Conservation (phyloP, 768 basidiomycete species). For the Mycena indigotica region DNA sequence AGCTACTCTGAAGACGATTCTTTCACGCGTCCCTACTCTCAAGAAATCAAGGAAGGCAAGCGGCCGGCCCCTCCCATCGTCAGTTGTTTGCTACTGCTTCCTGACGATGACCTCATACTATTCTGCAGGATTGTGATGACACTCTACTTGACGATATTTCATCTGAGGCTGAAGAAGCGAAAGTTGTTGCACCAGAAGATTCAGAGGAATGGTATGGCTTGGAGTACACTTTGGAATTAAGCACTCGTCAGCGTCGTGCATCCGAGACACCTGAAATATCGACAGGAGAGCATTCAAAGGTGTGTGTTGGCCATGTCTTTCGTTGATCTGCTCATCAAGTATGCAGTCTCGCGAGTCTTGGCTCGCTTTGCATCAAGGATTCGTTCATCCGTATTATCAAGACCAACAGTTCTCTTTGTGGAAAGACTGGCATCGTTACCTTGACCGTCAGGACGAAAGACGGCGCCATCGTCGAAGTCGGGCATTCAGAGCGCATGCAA, state of each 20-base stretch:
- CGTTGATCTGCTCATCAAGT: not conserved
- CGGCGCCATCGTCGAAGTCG: conserved; percentile 33
- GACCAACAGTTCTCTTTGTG: conserved; percentile 46
- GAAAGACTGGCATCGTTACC: conserved; percentile 47
- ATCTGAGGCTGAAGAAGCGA: conserved; percentile 1
- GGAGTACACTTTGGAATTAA: conserved; percentile 46
- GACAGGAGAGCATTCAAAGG: conserved; percentile 45
- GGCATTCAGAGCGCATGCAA: conserved; percentile 35
- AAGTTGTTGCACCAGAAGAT: conserved; percentile 22
- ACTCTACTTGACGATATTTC: conserved; percentile 25
- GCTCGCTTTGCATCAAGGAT: conserved; percentile 42
- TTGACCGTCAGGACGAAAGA: conserved; percentile 41
- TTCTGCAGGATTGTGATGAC: conserved; percentile 23
- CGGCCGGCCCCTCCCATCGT: conserved; percentile 35
- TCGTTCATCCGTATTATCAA: conserved; percentile 39
- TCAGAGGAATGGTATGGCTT: conserved; percentile 46
- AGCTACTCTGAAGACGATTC: conserved; percentile 4
- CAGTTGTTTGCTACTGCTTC: conserved; percentile 8
- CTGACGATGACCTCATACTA: conserved; percentile 1
- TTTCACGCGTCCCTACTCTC: conserved; percentile 25
- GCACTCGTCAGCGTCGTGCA: conserved; percentile 38
- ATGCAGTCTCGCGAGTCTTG: conserved; percentile 47
- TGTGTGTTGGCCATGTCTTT: conserved; percentile 14
- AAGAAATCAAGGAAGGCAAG: conserved; percentile 43
- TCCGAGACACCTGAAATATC: conserved; percentile 32